A percentile compares a stretch with the other conserved stretches of the same genome.
Evolutionary conservation across 768 basidiomycete genomes (phyloP).

Genomic region (Russula abietina): DNA sequence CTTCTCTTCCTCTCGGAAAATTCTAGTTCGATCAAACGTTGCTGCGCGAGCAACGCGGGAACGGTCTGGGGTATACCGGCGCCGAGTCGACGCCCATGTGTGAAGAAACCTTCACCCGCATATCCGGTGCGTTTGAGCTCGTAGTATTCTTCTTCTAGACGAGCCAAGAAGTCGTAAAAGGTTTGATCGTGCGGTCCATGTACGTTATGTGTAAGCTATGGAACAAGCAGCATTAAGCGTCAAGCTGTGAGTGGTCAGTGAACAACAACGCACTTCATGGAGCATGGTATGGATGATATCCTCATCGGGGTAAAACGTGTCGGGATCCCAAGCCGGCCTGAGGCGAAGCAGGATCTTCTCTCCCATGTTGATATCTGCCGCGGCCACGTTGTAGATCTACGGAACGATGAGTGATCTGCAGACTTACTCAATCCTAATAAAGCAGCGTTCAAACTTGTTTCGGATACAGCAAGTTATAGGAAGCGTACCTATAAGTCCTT

Average conservation of each 20-base stretch:
- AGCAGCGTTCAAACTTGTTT: neutral
- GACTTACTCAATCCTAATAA: conserved; percentile 26
- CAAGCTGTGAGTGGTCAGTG: neutral
- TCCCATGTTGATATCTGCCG: conserved; percentile 70
- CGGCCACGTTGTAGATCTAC: conserved; percentile 12
- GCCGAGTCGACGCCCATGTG: conserved; percentile 69
- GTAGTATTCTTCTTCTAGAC: conserved; percentile 81
- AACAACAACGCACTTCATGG: conserved; percentile 56
- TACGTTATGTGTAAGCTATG: conserved; percentile 79
- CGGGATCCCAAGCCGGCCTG: conserved; percentile 59
- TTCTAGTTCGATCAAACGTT: conserved; percentile 53
- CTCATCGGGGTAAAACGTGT: conserved; percentile 70
- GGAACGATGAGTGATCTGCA: neutral
- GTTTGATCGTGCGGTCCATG: conserved; percentile 87
- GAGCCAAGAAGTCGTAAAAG: conserved; percentile 67
- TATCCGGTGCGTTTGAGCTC: conserved; percentile 75
- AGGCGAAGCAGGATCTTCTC: conserved; percentile 79
- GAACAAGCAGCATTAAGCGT: neutral
- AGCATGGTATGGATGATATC: conserved; percentile 80
- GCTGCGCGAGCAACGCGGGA: conserved; percentile 56
- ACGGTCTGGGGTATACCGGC: conserved; percentile 58
- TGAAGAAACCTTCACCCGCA: conserved; percentile 85
- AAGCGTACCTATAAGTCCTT: conserved; percentile 62
- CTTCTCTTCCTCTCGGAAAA: conserved; percentile 72
- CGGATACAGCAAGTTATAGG: too few relatives aligned